Conservation (phyloP, 331 rosid species). For the Acacia pycnantha region DNA sequence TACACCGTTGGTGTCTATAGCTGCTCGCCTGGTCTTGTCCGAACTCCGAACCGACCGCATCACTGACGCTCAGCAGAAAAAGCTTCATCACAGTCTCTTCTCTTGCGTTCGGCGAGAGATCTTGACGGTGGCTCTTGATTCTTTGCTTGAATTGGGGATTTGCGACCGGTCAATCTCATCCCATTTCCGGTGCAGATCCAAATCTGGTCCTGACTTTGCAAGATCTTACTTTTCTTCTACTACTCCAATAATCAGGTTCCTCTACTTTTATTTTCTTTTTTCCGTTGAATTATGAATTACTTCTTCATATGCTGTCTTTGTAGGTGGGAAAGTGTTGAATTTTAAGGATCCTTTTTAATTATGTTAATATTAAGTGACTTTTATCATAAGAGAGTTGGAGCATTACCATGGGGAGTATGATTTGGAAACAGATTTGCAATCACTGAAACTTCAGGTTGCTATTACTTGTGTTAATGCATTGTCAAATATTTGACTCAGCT, state of each 20-base stretch:
- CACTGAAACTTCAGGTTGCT: background rate
- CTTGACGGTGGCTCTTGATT: conserved; percentile 43
- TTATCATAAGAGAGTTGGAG: background rate
- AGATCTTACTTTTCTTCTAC: conserved; percentile 32
- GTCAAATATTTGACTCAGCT: background rate
- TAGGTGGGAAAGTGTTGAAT: background rate
- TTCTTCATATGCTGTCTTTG: background rate
- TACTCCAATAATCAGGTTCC: conserved; percentile 32
- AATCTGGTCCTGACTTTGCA: background rate
- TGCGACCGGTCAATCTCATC: conserved; percentile 33
- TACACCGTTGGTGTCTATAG: background rate
- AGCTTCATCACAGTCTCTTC: background rate
- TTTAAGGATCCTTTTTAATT: background rate
- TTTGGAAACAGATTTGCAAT: background rate
- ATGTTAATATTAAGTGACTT: background rate
- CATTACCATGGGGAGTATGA: background rate
- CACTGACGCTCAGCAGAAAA: background rate
- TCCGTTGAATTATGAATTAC: conserved; percentile 14
- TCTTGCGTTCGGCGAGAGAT: conserved; percentile 13
- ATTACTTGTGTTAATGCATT: background rate
- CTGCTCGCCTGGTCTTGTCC: background rate
- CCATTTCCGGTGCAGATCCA: conserved; percentile 10
- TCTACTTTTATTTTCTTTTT: background rate
- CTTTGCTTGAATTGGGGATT: conserved; percentile 7
- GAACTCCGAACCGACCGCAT: background rate